Evolutionary conservation across 73 alveolate genomes (phyloP).

Genomic region (Uronychia binucleata): DNA sequence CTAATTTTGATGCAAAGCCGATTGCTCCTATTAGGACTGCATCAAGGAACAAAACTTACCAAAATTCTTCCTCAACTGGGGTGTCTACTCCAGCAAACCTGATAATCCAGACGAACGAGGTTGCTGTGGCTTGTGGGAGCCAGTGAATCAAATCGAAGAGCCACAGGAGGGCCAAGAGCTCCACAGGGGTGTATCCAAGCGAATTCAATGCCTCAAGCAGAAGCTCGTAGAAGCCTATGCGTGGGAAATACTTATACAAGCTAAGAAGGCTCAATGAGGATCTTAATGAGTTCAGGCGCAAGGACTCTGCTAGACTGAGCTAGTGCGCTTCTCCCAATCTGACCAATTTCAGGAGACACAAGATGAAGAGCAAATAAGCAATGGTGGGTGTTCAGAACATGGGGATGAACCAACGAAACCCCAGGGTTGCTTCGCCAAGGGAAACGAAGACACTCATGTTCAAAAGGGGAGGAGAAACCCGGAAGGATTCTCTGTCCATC

Average conservation of each 20-base stretch:
- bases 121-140: background rate
- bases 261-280: background rate
- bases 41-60: background rate
- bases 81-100: background rate
- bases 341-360: too few species aligned
- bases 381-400: too few species aligned
- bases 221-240: background rate
- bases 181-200: background rate
- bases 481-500: too few species aligned
- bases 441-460: too few species aligned
- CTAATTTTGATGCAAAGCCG: background rate
- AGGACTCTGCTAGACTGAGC: background rate
- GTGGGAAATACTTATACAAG: background rate
- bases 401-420: too few species aligned
- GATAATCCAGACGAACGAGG: background rate
- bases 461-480: too few species aligned
- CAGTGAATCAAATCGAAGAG: background rate
- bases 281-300: background rate
- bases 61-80: background rate
- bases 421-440: too few species aligned
- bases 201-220: background rate
- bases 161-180: background rate
- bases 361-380: too few species aligned
- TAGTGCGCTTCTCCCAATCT: too few species aligned
- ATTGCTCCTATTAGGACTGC: background rate